Base-by-base conservation (phyloP, 148 eudicot genomes). In the Rheum nobile region DNA sequence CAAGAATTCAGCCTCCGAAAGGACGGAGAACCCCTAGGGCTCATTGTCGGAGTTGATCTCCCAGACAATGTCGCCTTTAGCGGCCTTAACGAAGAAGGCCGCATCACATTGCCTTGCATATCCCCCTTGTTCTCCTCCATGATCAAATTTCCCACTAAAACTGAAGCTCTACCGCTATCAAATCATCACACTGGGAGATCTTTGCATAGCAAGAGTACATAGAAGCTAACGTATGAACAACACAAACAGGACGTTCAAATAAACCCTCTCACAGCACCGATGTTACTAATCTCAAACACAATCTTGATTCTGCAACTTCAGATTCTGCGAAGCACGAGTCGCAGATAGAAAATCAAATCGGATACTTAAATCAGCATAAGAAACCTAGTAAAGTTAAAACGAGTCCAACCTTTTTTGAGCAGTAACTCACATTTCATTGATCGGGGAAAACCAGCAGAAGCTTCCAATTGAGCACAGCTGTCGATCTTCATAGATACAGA, bases 11-110 rank as follows among this genome's bases (percentile, higher is more conserved):
- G 74, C 82, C 96, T 86, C 82, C 88, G 78, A 73, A 88, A 88
- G 0, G 98, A 79, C 48, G 98, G 96, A 67, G 97, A 95, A 35
- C 86, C 83, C 80, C 99, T 87, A 11, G 99, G 97, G 26, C 89
- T 87, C 5, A 97, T 83, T 74, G 84, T 86, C 32, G 99, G 97
- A 29, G 90, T 87, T 5, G 98, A 84, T 75, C 85, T 86, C 47
- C 97, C 98, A 0, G 98, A 94, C 75, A 89, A 90, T 68, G 91
- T 84, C 43, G 90, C 75, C 84, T 92, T 95, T 46, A 42, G 79
- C 17, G 67, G 72, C 84, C 89, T 85, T 63, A 87, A 67, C 0
- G 90, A 68, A 9, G 89, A 76, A 22, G 80, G 90, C 76, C 91
- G 84, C 37, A 78, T 71, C 32, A 84, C 65, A 70, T 82, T 86